phyloP scores from a whole-genome alignment of 2,329 filamentous ascomycete species.

The Paracamarosporium sp. region DNA sequence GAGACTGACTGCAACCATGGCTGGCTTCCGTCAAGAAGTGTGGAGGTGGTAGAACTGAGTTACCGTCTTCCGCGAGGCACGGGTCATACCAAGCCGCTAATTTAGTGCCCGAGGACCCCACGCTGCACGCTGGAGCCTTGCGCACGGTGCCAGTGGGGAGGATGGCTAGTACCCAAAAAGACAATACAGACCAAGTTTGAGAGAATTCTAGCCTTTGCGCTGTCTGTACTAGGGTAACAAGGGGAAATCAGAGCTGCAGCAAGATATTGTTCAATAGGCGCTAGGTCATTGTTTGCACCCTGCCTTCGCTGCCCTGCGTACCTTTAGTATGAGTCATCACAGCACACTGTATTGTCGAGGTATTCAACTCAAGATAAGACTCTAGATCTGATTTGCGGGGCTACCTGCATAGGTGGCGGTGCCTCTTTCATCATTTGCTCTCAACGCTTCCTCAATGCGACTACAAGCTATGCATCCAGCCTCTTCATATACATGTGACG shows the following conservation, averaged over 20 bases:
- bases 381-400: too few species aligned
- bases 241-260: too few species aligned
- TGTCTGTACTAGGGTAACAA: too few species aligned
- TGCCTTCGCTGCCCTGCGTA: neutral
- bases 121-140: neutral
- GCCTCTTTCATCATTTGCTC: too few species aligned
- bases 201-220: too few species aligned
- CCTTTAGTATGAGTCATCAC: neutral
- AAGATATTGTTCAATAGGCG: too few species aligned
- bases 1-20: constrained; percentile 30
- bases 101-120: constrained; percentile 14
- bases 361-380: neutral
- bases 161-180: neutral
- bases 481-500: too few species aligned
- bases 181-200: too few species aligned
- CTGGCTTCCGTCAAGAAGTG: neutral
- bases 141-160: neutral
- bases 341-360: neutral
- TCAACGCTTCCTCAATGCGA: too few species aligned
- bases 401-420: too few species aligned
- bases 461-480: too few species aligned
- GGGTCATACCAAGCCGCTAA: constrained; percentile 24
- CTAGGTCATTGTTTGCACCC: too few species aligned
- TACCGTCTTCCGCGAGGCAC: neutral
- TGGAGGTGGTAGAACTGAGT: constrained; percentile 1